Conservation (phyloP, 1,284 basidiomycete species). For the Cutaneotrichosporon cutaneum region DNA sequence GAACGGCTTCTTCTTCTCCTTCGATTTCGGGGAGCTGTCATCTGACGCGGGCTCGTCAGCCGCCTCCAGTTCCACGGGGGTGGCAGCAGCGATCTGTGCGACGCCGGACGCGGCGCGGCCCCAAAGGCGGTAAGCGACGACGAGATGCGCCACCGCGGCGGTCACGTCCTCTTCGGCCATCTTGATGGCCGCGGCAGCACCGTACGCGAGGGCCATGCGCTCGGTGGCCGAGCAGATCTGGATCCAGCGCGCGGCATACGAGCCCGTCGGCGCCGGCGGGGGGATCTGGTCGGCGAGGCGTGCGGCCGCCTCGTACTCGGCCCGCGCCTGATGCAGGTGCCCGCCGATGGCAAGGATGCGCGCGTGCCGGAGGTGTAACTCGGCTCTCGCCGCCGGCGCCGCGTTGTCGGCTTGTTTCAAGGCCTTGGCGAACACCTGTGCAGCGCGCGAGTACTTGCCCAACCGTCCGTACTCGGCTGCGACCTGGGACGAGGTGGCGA, state of each 20-base stretch:
- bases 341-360: conserved; percentile 65
- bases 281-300: conserved; percentile 55
- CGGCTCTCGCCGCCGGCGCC: conserved; percentile 50
- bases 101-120: conserved; percentile 73
- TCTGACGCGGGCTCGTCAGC: background rate
- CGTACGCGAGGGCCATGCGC: conserved; percentile 67
- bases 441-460: conserved; percentile 69
- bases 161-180: conserved; percentile 67
- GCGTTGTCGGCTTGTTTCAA: conserved; percentile 53
- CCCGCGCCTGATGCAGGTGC: conserved; percentile 60
- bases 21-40: background rate
- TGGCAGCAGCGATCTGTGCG: conserved; percentile 57
- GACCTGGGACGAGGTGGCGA: conserved; percentile 65
- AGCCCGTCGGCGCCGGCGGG: conserved; percentile 26
- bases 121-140: conserved; percentile 74
- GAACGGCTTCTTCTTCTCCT: conserved; percentile 11
- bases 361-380: conserved; percentile 66
- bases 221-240: conserved; percentile 63
- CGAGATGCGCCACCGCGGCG: conserved; percentile 61
- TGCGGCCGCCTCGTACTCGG: conserved; percentile 24
- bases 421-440: conserved; percentile 62
- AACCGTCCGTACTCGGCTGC: conserved; percentile 73
- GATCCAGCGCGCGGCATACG: conserved; percentile 62
- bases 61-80: conserved; percentile 8
- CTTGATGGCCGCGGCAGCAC: conserved; percentile 67